Percentiles rank a stretch among this genome's conserved stretches.
phyloP scores from a whole-genome alignment of 2,329 filamentous ascomycete species.

The Ceratocystis eucalypticola region DNA sequence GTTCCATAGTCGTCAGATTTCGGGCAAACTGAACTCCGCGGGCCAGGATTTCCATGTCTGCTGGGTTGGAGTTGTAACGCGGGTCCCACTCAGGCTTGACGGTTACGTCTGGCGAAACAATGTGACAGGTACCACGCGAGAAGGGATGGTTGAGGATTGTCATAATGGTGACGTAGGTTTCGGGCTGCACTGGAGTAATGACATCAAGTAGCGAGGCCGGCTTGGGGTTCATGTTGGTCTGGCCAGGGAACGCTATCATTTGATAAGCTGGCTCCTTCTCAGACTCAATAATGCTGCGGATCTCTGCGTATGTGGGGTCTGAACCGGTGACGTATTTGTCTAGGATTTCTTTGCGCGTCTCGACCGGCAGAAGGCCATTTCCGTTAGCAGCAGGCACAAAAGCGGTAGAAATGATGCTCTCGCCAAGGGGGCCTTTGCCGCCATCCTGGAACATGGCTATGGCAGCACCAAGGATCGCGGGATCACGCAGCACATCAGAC shows the following conservation, averaged over 20 bases:
- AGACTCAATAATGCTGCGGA: constrained; percentile 24
- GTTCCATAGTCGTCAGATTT: constrained; percentile 27
- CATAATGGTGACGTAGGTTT: constrained; percentile 37
- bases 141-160: constrained; percentile 47
- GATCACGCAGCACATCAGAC: constrained; percentile 27
- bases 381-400: constrained; percentile 27
- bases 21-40: constrained; percentile 33
- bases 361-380: constrained; percentile 22
- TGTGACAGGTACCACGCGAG: constrained; percentile 46
- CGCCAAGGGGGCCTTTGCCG: constrained; percentile 27
- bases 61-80: constrained; percentile 40
- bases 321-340: constrained; percentile 20
- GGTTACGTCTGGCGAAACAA: constrained; percentile 31
- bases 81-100: constrained; percentile 40
- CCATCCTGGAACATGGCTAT: constrained; percentile 28
- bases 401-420: constrained; percentile 29
- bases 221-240: constrained; percentile 23
- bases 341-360: constrained; percentile 23
- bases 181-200: constrained; percentile 25
- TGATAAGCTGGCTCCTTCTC: constrained; percentile 26
- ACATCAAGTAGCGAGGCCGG: constrained; percentile 22
- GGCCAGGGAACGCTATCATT: constrained; percentile 27
- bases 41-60: constrained; percentile 41
- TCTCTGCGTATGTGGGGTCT: constrained; percentile 21
- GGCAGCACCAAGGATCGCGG: constrained; percentile 25